Evolutionary conservation across 1,284 basidiomycete genomes (phyloP).

Genomic region (Cryptococcus wingfieldii): DNA sequence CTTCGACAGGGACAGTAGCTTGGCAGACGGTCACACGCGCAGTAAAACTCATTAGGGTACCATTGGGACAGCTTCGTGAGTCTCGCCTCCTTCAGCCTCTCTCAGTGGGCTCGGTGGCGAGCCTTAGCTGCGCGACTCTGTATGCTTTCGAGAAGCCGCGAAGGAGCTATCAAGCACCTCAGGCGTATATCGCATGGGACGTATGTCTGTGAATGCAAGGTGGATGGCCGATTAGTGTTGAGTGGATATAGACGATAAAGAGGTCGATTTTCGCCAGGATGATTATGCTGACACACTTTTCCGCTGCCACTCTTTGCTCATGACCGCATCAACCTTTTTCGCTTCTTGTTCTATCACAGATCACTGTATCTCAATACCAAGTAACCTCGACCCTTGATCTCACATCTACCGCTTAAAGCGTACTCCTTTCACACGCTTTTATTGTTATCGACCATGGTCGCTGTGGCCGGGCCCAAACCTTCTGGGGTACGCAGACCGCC

Average conservation of each 20-base stretch:
- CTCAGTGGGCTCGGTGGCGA: not conserved
- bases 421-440: not conserved
- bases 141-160: too few species aligned
- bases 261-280: not conserved
- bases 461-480: conserved; percentile 34
- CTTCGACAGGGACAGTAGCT: too few species aligned
- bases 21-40: too few species aligned
- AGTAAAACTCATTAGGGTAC: not conserved
- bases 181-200: not conserved
- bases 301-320: not conserved
- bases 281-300: conserved; percentile 5
- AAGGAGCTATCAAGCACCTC: not conserved
- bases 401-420: not conserved
- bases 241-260: not conserved
- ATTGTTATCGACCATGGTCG: conserved; percentile 15
- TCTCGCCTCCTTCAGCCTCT: not conserved
- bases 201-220: not conserved
- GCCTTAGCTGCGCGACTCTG: too few species aligned
- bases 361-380: conserved; percentile 8
- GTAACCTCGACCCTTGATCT: not conserved
- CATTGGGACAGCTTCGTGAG: conserved; percentile 14
- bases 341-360: not conserved
- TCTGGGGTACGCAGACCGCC: conserved; percentile 22
- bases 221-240: not conserved
- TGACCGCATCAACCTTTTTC: not conserved